Conservation (phyloP, 2,329 filamentous ascomycete species). For the Claviceps monticola region DNA sequence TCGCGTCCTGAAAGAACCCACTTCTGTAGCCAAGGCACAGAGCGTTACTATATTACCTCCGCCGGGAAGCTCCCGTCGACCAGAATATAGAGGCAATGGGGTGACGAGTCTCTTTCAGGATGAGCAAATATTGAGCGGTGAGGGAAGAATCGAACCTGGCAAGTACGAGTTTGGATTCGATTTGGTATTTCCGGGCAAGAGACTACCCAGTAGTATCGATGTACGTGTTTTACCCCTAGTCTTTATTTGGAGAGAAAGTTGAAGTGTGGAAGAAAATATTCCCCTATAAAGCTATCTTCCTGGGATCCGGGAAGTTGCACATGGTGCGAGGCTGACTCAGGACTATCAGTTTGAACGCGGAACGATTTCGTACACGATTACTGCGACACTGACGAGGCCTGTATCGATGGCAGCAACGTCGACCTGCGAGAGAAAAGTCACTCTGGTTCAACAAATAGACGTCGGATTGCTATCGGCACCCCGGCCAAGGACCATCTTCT, state of each 20-base stretch:
- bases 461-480: conserved; percentile 62
- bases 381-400: conserved; percentile 77
- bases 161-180: conserved; percentile 72
- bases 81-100: conserved; percentile 59
- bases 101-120: conserved; percentile 74
- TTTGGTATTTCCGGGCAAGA: conserved; percentile 52
- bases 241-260: no score
- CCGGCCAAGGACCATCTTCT: conserved; percentile 67
- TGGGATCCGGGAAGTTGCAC: no score
- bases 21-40: conserved; percentile 38
- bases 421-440: conserved; percentile 68
- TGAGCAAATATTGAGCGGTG: conserved; percentile 65
- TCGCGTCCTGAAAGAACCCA: conserved; percentile 60
- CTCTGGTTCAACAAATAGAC: conserved; percentile 70
- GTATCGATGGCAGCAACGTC: conserved; percentile 71
- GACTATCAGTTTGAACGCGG: conserved; percentile 77
- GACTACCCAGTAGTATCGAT: conserved; percentile 83
- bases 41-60: conserved; percentile 27
- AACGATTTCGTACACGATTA: conserved; percentile 82
- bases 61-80: conserved; percentile 23
- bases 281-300: no score
- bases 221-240: conserved; percentile 37
- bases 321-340: not conserved
- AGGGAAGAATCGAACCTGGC: conserved; percentile 59
- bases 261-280: no score